These are phyloP conservation scores for Chrysoporthe cubensis DNA, from an alignment of 2,329 filamentous ascomycete species.

Conservation along the genomic window DNA sequence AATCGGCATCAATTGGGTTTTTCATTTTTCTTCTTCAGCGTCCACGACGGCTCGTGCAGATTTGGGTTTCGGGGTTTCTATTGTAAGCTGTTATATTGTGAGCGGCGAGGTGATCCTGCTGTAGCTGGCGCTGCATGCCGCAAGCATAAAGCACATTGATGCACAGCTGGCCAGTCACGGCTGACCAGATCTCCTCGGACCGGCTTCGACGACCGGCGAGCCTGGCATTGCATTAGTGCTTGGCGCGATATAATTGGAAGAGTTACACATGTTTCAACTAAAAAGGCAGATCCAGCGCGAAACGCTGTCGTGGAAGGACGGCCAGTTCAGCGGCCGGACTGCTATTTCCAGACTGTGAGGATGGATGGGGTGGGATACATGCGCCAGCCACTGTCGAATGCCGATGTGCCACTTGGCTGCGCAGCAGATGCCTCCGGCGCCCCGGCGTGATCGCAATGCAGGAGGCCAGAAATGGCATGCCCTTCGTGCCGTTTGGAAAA, in stretches of 20 bases:
- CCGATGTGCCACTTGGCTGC: neutral
- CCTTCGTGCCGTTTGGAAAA: no score
- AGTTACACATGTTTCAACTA: neutral
- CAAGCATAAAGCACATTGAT: no score
- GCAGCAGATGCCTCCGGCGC: neutral
- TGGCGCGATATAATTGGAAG: slow-evolving; percentile 1
- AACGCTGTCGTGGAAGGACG: neutral
- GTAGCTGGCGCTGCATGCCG: no score
- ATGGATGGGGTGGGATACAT: neutral
- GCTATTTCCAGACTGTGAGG: neutral
- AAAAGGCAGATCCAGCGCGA: neutral
- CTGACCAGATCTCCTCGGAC: neutral
- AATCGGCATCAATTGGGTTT: no score
- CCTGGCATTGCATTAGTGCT: neutral
- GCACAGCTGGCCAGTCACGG: no score
- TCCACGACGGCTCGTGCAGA: neutral
- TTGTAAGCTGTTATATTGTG: neutral
- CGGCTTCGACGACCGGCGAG: neutral
- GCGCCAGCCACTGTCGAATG: neutral
- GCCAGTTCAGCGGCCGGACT: neutral
- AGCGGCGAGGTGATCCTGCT: neutral
- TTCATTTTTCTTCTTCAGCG: no score
- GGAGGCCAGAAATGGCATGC: no score
- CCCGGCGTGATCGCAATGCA: neutral
- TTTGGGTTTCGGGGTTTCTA: neutral